Evolutionary conservation across 225 moss, liverwort and hornwort genomes (phyloP).

Genomic region (Bryum argenteum): DNA sequence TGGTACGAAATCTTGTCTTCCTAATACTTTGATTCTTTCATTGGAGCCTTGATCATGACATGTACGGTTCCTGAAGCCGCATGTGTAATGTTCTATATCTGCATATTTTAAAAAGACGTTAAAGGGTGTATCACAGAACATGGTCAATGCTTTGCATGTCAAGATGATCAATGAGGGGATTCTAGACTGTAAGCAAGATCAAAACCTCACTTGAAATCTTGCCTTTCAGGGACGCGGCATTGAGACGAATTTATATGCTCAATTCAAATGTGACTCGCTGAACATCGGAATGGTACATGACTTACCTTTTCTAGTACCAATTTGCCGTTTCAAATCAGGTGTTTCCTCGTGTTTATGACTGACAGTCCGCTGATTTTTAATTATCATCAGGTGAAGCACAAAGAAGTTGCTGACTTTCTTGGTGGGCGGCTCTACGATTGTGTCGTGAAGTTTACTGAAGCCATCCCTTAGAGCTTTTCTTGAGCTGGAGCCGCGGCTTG

Average conservation of each 20-base stretch:
- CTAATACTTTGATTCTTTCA: neutral
- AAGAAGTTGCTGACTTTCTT: constrained; percentile 85
- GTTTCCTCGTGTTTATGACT: neutral
- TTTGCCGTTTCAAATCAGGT: neutral
- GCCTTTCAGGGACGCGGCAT: constrained; percentile 74
- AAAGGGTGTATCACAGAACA: neutral
- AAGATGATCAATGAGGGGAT: too few species aligned
- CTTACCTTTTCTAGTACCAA: neutral
- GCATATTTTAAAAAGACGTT: neutral
- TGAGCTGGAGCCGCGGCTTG: neutral
- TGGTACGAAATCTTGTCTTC: constrained; percentile 48
- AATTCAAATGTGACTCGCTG: constrained; percentile 88
- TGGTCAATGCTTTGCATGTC: too few species aligned
- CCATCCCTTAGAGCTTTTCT: constrained; percentile 31
- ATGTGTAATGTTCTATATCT: neutral
- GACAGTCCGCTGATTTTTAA: constrained; percentile 5
- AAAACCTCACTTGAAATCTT: constrained; percentile 22
- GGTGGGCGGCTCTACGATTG: constrained; percentile 83
- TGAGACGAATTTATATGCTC: constrained; percentile 90
- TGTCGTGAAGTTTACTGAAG: constrained; percentile 81
- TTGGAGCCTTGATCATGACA: neutral
- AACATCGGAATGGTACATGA: constrained; percentile 85
- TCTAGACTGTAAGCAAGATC: neutral
- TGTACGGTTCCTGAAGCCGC: neutral
- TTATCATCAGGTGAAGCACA: constrained; percentile 72